phyloP scores from a whole-genome alignment of 805 yeast species.

The Pichia gijzeniarum region DNA sequence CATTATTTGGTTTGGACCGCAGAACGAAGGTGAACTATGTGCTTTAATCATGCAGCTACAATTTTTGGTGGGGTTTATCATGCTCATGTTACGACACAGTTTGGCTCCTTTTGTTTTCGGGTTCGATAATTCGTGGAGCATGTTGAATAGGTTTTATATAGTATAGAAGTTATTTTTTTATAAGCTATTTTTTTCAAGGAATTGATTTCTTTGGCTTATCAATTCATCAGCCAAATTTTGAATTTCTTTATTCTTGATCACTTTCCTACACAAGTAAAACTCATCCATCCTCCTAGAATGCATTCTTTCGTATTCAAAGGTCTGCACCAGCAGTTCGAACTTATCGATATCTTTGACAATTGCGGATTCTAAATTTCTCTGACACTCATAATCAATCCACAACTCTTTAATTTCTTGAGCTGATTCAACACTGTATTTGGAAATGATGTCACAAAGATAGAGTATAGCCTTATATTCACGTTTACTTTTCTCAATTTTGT shows the following conservation, averaged over 20 bases:
- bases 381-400: conserved; percentile 89
- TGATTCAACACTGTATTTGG: conserved; percentile 56
- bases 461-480: conserved; percentile 71
- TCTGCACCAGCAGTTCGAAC: conserved; percentile 76
- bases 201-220: conserved; percentile 38
- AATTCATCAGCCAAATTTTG: conserved; percentile 60
- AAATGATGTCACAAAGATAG: conserved; percentile 54
- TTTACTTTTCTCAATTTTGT: conserved; percentile 76
- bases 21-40: conserved; percentile 78
- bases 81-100: conserved; percentile 71
- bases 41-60: conserved; percentile 53
- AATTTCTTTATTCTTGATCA: conserved; percentile 68
- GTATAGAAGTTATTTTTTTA: not conserved
- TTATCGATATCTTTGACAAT: conserved; percentile 94
- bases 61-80: conserved; percentile 55
- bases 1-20: conserved; percentile 84
- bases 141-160: conserved; percentile 26
- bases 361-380: conserved; percentile 72
- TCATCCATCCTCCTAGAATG: conserved; percentile 58
- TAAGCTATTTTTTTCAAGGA: conserved; percentile 26
- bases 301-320: conserved; percentile 75
- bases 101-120: conserved; percentile 85
- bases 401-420: conserved; percentile 59
- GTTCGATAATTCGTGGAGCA: conserved; percentile 61
- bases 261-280: conserved; percentile 55